A percentile compares a stretch with the other conserved stretches of the same genome.
phyloP scores from a whole-genome alignment of 257 asterid species.

The Gynochthodes officinalis region DNA sequence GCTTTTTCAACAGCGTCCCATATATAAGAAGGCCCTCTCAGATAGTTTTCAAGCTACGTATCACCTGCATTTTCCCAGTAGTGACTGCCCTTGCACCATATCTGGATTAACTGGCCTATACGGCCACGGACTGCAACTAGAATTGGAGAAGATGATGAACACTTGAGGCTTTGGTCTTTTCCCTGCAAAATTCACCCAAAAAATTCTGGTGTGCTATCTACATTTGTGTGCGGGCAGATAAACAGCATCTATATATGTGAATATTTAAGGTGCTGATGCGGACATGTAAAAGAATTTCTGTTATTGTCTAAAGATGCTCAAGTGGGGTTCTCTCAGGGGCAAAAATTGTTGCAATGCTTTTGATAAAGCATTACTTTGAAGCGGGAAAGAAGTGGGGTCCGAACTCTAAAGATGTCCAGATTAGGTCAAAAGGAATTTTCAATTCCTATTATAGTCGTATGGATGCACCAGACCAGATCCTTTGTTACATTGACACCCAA shows the following conservation, averaged over 20 bases:
- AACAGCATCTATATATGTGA: not conserved
- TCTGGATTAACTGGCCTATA: not conserved
- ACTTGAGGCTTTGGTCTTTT: too few species aligned
- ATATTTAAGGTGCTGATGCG: not conserved
- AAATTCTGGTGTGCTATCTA: too few species aligned
- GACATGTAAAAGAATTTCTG: not conserved
- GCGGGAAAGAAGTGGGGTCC: not conserved
- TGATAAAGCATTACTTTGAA: constrained; percentile 1
- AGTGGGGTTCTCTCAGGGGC: not conserved
- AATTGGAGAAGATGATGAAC: not conserved
- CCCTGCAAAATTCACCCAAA: too few species aligned
- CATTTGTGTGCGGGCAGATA: too few species aligned
- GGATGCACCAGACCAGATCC: too few species aligned
- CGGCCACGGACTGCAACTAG: not conserved
- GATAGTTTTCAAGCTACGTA: not conserved
- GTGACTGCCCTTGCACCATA: not conserved
- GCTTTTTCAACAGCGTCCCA: not conserved
- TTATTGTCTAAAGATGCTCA: not conserved
- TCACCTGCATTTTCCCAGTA: not conserved
- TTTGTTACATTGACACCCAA: not conserved
- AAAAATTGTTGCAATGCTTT: not conserved
- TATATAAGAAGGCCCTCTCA: not conserved
- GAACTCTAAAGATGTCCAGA: constrained; percentile 6
- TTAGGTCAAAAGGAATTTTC: constrained; percentile 2
- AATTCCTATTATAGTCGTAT: too few species aligned